Base-by-base conservation (phyloP, 2,329 filamentous ascomycete genomes). In the Harringtonia lauricola region DNA sequence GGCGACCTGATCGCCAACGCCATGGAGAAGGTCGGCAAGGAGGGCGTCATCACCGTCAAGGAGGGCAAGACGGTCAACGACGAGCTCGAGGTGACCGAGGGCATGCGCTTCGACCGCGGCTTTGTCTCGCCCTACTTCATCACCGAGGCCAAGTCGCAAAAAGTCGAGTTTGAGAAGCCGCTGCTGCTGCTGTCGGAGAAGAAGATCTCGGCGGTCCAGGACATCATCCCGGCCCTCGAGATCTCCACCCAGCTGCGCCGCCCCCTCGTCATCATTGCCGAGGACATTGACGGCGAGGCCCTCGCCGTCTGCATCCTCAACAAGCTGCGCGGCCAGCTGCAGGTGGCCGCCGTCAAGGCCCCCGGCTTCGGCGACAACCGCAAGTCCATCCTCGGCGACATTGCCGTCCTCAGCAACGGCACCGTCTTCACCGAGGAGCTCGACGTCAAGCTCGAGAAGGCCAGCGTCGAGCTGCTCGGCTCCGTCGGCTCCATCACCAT, bases 21-120 rank as follows among this genome's bases (percentile, higher is more conserved):
- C 56, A 98, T 98, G 92, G 92, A 98, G 79, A 95, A 94, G 79
- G 92, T 98, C 52, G 92, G 92, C 68, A 98, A 98, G 79, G 92
- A 98, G 74, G 92, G 92, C 75, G 92, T 98, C 61, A 98, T 98
- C 66, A 98, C 92, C 47, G 90, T 96, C 62, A 98, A 98, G 83
- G 92, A 98, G 77, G 92, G 92, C 64, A 98, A 96, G 84, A 96
- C 92, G 48, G 83, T 94, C 62, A 81, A 86, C 59, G 92, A 98
- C 57, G 92, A 98, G 79, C 83, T 98, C 45, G 92, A 98, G 72
- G 82, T 98, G 50, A 98, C 92, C 47, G 92, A 98, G 82, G 92
- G 92, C 64, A 98, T 98, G 92, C 88, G 92, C 67, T 98, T 98
- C 72, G 92, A 98, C 79, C 90, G 92, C 61, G 92, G 92, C 51